Percentiles rank a stretch among this genome's conserved stretches.
phyloP scores from a whole-genome alignment of 306 rosid species.

The Fragaria ananassa region DNA sequence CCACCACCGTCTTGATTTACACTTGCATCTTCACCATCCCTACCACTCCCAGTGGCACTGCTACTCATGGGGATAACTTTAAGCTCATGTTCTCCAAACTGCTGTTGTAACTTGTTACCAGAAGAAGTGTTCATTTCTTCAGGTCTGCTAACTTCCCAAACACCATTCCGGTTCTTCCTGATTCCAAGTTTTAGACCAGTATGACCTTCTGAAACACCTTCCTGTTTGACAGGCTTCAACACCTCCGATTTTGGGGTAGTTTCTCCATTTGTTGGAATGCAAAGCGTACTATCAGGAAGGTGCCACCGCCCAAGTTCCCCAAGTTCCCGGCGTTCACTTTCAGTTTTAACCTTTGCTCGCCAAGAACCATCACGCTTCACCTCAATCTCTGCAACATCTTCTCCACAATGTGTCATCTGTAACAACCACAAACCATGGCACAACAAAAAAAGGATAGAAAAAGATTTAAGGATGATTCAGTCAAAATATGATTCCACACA shows the following conservation, averaged over 20 bases:
- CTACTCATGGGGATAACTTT: constrained; percentile 93
- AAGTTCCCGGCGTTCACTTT: constrained; percentile 68
- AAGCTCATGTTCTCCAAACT: constrained; percentile 53
- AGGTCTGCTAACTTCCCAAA: constrained; percentile 85
- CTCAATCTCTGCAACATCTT: constrained; percentile 84
- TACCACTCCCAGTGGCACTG: constrained; percentile 82
- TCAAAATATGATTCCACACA: background rate
- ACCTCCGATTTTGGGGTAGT: constrained; percentile 45
- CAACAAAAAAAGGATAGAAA: background rate
- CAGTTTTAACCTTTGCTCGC: constrained; percentile 86
- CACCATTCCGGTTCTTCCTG: constrained; percentile 69
- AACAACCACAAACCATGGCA: constrained; percentile 9
- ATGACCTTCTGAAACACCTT: constrained; percentile 73
- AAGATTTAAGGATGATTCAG: background rate
- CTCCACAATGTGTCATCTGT: constrained; percentile 88
- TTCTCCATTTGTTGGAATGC: constrained; percentile 42
- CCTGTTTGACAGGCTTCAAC: constrained; percentile 70
- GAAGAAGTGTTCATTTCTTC: constrained; percentile 57
- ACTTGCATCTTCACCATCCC: constrained; percentile 89
- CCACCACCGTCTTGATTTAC: constrained; percentile 79
- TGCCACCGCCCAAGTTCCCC: constrained; percentile 81
- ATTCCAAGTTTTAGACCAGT: constrained; percentile 69
- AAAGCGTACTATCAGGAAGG: constrained; percentile 61
- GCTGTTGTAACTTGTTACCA: constrained; percentile 51
- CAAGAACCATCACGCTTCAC: constrained; percentile 96